phyloP scores from a whole-genome alignment of 1,284 basidiomycete genomes.

The Laetiporus sulphureus region DNA sequence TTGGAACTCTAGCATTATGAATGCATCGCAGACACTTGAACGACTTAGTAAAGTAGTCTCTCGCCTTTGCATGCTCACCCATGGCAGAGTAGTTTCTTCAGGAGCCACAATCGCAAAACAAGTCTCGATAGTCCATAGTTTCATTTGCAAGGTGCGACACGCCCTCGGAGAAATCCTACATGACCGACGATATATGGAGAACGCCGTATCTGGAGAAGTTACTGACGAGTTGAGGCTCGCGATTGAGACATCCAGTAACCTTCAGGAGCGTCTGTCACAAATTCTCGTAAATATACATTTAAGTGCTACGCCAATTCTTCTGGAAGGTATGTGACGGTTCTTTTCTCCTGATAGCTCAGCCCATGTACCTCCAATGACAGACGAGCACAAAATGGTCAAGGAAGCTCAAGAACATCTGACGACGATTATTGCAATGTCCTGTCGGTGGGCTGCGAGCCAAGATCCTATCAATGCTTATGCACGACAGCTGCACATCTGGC shows the following conservation, averaged over 20 bases:
- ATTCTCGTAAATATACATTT: conserved; percentile 25
- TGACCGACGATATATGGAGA: conserved; percentile 11
- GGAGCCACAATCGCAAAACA: conserved; percentile 23
- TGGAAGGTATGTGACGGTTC: conserved; percentile 27
- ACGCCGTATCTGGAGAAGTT: conserved; percentile 3
- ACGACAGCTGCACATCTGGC: conserved; percentile 41
- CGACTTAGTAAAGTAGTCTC: conserved; percentile 9
- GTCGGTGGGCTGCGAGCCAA: conserved; percentile 31
- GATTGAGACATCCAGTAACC: conserved; percentile 7
- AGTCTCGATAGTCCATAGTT: conserved; percentile 26
- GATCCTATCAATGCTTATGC: conserved; percentile 44
- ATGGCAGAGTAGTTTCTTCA: conserved; percentile 20
- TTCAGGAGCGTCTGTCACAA: conserved; percentile 13
- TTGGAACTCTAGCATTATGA: conserved; percentile 7
- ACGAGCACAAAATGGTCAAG: conserved; percentile 10
- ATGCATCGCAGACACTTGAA: conserved; percentile 7
- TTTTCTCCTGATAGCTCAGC: neutral
- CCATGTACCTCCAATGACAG: conserved; percentile 4
- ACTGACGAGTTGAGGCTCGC: conserved; percentile 7
- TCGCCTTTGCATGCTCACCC: conserved; percentile 17
- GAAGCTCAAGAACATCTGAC: conserved; percentile 11
- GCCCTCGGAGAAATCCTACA: conserved; percentile 36
- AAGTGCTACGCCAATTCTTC: conserved; percentile 27
- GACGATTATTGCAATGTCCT: conserved; percentile 12
- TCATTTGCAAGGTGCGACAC: conserved; percentile 28